A percentile compares a stretch with the other conserved stretches of the same genome.
Evolutionary conservation across 352 stramenopile species (phyloP).

Genomic region (Phytopythium aichiense): DNA sequence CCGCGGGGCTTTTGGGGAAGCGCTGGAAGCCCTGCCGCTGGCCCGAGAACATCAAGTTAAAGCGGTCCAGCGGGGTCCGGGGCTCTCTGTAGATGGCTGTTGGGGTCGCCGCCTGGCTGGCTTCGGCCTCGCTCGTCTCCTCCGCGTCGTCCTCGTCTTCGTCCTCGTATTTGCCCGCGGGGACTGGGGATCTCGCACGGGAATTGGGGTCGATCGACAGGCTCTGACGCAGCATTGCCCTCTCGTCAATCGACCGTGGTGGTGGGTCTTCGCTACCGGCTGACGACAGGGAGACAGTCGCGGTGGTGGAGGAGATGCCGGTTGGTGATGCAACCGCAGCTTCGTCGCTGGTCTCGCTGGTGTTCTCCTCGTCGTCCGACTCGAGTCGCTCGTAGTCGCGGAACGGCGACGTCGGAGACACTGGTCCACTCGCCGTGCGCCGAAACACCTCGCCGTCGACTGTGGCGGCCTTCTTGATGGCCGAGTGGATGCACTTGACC

Average conservation of each 20-base stretch:
- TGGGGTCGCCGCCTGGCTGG: background rate
- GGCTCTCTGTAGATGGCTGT: slow-evolving; percentile 7
- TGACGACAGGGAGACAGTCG: background rate
- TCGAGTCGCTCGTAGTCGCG: slow-evolving; percentile 2
- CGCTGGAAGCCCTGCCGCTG: slow-evolving; percentile 29
- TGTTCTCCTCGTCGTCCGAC: background rate
- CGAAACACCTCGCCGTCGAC: slow-evolving; percentile 41
- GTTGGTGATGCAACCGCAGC: background rate
- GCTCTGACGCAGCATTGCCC: background rate
- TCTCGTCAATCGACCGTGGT: background rate
- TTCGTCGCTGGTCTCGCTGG: background rate
- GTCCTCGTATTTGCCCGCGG: background rate
- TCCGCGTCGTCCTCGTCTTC: background rate
- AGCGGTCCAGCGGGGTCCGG: slow-evolving; percentile 21
- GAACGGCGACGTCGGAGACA: background rate
- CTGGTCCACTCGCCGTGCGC: slow-evolving; percentile 1
- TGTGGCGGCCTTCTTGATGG: slow-evolving; percentile 49
- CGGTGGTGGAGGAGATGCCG: background rate
- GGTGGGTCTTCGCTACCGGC: background rate
- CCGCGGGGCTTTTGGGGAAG: slow-evolving; percentile 21
- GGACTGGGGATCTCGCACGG: background rate
- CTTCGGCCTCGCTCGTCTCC: background rate
- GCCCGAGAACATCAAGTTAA: slow-evolving; percentile 28
- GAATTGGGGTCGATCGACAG: slow-evolving; percentile 3
- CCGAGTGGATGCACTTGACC: slow-evolving; percentile 74